Percentiles rank a stretch among this genome's conserved stretches.
phyloP scores from a whole-genome alignment of 345 rosid species.

The Microthlaspi erraticum region DNA sequence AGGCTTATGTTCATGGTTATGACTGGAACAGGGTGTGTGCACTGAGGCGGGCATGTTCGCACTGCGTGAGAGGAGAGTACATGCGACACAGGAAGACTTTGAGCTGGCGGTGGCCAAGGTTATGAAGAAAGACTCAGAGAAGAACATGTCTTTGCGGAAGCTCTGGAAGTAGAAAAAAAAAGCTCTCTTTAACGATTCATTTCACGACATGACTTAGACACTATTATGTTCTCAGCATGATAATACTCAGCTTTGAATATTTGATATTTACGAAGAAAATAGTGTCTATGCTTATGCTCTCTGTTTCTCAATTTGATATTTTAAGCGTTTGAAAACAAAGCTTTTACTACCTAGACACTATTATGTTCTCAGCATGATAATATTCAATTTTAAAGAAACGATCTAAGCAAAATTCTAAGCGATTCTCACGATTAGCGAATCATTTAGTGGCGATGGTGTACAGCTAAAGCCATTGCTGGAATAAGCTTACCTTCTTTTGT shows the following conservation, averaged over 20 bases:
- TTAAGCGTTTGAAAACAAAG: background rate
- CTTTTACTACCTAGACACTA: background rate
- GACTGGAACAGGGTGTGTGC: conserved; percentile 80
- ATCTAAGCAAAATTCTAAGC: too few species aligned
- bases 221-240: too few species aligned
- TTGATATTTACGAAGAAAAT: too few species aligned
- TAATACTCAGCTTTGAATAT: background rate
- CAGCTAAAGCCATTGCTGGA: too few species aligned
- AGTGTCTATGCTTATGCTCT: background rate
- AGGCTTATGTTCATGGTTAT: background rate
- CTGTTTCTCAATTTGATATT: background rate
- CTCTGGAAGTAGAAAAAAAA: conserved; percentile 70
- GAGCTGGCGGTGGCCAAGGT: conserved; percentile 99
- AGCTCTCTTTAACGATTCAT: background rate
- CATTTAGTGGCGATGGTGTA: too few species aligned
- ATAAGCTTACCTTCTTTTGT: too few species aligned
- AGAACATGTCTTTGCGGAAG: conserved; percentile 97
- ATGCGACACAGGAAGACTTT: conserved; percentile 97
- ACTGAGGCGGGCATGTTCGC: conserved; percentile 99
- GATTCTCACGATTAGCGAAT: too few species aligned
- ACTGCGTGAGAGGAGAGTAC: conserved; percentile 93
- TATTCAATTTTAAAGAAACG: too few species aligned
- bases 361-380: too few species aligned
- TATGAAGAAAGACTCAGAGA: conserved; percentile 99
- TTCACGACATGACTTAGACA: too few species aligned